Evolutionary conservation across 83 land plant genomes (phyloP).

Genomic region (Thuja plicata): DNA sequence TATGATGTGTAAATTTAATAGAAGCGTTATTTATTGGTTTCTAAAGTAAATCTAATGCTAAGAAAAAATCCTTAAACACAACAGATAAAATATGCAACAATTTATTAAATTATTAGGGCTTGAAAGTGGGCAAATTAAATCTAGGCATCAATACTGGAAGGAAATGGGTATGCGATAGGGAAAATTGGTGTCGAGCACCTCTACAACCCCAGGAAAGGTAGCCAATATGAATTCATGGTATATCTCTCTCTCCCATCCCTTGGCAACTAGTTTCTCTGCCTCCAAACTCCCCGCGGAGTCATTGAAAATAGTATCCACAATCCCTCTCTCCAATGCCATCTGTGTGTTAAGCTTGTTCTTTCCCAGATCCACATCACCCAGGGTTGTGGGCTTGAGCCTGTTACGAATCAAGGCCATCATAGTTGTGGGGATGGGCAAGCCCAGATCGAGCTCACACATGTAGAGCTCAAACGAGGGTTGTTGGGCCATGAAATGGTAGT

Average conservation of each 20-base stretch:
- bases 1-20: too few species aligned
- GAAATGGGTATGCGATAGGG: too few species aligned
- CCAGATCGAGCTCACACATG: conserved; percentile 75
- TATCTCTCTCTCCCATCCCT: conserved; percentile 48
- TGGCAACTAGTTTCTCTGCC: conserved; percentile 36
- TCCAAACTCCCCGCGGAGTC: conserved; percentile 25
- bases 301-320: conserved; percentile 31
- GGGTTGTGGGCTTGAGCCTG: conserved; percentile 29
- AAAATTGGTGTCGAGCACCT: too few species aligned
- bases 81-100: too few species aligned
- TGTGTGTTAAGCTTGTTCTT: conserved; percentile 38
- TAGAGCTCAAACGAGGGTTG: conserved; percentile 54
- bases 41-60: too few species aligned
- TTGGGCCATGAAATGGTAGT: conserved; percentile 58
- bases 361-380: conserved; percentile 33
- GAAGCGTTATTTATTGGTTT: too few species aligned
- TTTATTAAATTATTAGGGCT: too few species aligned
- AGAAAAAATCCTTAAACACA: too few species aligned
- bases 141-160: too few species aligned
- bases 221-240: conserved; percentile 35
- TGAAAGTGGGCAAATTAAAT: too few species aligned
- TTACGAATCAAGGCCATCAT: conserved; percentile 27
- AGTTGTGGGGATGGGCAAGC: conserved; percentile 33
- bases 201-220: too few species aligned
- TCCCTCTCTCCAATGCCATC: conserved; percentile 44